Percentiles rank a stretch among this genome's conserved stretches.
Evolutionary conservation across 768 basidiomycete species (phyloP).

Genomic region (Auriscalpium microsporum): DNA sequence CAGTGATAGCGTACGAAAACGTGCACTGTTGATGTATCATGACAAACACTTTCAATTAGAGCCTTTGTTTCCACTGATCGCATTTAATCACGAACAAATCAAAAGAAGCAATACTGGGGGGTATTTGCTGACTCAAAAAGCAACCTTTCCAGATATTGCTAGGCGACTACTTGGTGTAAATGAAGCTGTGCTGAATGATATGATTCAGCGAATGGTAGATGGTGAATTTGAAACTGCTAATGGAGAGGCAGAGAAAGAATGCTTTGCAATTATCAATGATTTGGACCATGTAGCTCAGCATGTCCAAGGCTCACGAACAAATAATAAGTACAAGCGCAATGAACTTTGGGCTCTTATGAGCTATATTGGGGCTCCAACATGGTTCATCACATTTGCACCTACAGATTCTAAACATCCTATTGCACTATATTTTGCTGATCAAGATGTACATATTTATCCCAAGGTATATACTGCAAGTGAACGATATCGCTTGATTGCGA

Average conservation of each 20-base stretch:
- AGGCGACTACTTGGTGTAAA: conserved; percentile 1
- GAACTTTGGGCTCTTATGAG: conserved; percentile 15
- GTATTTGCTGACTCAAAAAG: conserved; percentile 11
- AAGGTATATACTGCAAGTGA: background rate
- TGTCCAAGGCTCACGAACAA: conserved; percentile 12
- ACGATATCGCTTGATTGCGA: background rate
- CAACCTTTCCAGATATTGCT: conserved; percentile 5
- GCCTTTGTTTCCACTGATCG: conserved; percentile 28
- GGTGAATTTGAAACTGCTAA: conserved; percentile 1
- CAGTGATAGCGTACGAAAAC: conserved; percentile 22
- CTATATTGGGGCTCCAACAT: conserved; percentile 10
- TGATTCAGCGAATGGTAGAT: background rate
- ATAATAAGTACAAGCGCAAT: conserved; percentile 9
- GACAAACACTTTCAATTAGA: conserved; percentile 34
- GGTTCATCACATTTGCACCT: conserved; percentile 19
- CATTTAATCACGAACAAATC: conserved; percentile 33
- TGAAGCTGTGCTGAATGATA: background rate
- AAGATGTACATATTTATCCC: background rate
- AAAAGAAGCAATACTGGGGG: conserved; percentile 20
- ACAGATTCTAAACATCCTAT: conserved; percentile 15
- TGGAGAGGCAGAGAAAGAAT: conserved; percentile 2
- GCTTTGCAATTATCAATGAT: conserved; percentile 7
- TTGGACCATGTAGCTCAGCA: conserved; percentile 9
- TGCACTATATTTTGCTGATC: conserved; percentile 11
- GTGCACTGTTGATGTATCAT: conserved; percentile 27